Base-by-base conservation (phyloP, 2,329 filamentous ascomycete species). In the Pseudogymnoascus sp. region DNA sequence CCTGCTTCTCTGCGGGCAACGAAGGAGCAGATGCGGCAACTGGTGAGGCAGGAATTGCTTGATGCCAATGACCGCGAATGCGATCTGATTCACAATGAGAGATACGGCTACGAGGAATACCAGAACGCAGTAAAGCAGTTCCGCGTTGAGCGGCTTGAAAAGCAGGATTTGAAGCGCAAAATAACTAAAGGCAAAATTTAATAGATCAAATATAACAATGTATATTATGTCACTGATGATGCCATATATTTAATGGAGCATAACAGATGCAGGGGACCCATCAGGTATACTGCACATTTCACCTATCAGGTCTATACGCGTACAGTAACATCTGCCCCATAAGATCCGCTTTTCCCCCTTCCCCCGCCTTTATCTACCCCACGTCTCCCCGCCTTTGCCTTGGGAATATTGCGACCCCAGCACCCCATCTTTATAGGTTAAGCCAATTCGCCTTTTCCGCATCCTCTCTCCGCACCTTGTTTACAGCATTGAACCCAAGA, bases 21-120 rank as follows among this genome's bases (percentile, higher is more conserved):
- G 4, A 69, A 70, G 23, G 60, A 60, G 28, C 61, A 68, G 50
- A 69, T 70, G 68, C 67, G 61, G 60, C 61, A 62, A n/a, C 64
- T 63, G 2, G 61, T 67, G 16, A 59, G 62, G 23, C 37, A 69
- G 40, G 63, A 67, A 0, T 46, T 70, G 62, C 64, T 69, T 16
- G 65, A 67, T 61, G 64, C 65, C 14, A 67, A 65, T 40, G 65
- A 67, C 42, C 46, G 63, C 4, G 65, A 66, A 38, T 66, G 65
- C 23, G 25, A 25, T 46, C 8, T 65, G 21, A 50, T 65, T 37
- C 61, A 61, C 14, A 59, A 34, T 11, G 65, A 66, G 56, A 65
- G 65, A 61, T 61, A 63, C 36, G 63, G 65, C 6, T 66, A 34
- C 31, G 40, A 28, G 34, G 65, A 66, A 34, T 61, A 56, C 42